These are phyloP conservation scores for Stephania cephalantha DNA, from an alignment of 164 flowering plant genomes.

Conservation along the genomic window DNA sequence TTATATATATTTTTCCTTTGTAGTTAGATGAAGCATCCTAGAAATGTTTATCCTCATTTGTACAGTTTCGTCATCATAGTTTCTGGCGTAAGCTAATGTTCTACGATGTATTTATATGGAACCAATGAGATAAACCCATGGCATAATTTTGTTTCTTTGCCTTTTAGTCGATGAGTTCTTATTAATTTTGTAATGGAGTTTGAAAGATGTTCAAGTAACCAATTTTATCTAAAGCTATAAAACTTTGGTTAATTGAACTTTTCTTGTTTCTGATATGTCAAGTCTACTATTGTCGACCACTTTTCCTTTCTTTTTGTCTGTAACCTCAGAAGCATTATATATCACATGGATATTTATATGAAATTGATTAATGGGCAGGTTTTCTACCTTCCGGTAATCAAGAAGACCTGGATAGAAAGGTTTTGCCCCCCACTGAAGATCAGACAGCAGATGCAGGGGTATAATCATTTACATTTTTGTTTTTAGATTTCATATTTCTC, in stretches of 20 bases:
- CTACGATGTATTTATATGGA: background rate
- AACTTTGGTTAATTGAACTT: background rate
- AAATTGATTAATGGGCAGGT: conserved; percentile 29
- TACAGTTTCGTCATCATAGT: background rate
- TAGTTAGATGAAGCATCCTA: background rate
- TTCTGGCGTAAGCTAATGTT: background rate
- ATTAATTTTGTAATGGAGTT: background rate
- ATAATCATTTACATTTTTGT: conserved; percentile 10
- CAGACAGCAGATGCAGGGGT: conserved; percentile 56
- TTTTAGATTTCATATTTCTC: background rate
- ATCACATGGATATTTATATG: background rate
- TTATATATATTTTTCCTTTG: background rate
- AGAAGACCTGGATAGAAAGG: conserved; percentile 40
- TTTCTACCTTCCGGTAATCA: conserved; percentile 42
- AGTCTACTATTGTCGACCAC: background rate
- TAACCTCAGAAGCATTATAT: background rate
- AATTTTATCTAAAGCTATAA: background rate
- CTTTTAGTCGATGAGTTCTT: background rate
- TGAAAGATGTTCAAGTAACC: background rate
- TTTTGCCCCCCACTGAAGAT: conserved; percentile 33
- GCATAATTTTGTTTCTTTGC: background rate
- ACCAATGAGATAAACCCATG: background rate
- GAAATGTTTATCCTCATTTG: background rate
- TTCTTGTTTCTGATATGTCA: background rate
- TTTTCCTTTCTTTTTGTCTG: background rate